Percentiles rank a stretch among this genome's conserved stretches.
These are phyloP conservation scores for Cytospora piceae DNA, from an alignment of 2,329 filamentous ascomycete genomes.

Conservation along the genomic window DNA sequence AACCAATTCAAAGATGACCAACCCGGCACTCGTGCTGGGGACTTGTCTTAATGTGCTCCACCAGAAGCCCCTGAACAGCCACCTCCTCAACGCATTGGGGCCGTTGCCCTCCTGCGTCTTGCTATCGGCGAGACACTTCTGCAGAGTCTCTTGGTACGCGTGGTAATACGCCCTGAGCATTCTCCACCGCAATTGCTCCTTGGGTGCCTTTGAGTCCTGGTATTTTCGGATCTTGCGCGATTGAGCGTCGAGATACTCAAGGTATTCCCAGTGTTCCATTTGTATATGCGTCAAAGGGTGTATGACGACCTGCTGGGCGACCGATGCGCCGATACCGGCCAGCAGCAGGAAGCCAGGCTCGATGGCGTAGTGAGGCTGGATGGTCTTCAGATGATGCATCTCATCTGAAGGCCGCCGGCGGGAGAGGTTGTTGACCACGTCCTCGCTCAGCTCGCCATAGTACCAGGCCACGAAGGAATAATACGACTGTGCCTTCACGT, in stretches of 20 bases:
- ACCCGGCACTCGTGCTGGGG: conserved; percentile 74
- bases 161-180: conserved; percentile 69
- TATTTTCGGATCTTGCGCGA: conserved; percentile 49
- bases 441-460: conserved; percentile 62
- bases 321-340: conserved; percentile 69
- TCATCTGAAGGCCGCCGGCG: conserved; percentile 46
- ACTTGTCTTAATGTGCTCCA: conserved; percentile 74
- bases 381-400: conserved; percentile 49
- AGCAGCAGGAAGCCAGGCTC: conserved; percentile 73
- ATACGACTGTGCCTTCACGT: conserved; percentile 73
- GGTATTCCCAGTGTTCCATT: conserved; percentile 71
- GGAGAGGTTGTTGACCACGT: conserved; percentile 55
- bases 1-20: conserved; percentile 80
- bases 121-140: conserved; percentile 62
- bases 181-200: conserved; percentile 47
- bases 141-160: conserved; percentile 71
- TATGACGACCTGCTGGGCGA: conserved; percentile 70
- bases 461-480: conserved; percentile 73
- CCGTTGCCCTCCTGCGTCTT: conserved; percentile 53
- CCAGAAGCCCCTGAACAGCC: conserved; percentile 74
- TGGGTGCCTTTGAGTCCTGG: conserved; percentile 38
- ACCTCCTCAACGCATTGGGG: conserved; percentile 49
- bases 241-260: conserved; percentile 72
- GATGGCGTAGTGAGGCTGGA: conserved; percentile 74
- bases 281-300: conserved; percentile 74